Base-by-base conservation (phyloP, 1,284 basidiomycete genomes). In the Fomes fomentarius region DNA sequence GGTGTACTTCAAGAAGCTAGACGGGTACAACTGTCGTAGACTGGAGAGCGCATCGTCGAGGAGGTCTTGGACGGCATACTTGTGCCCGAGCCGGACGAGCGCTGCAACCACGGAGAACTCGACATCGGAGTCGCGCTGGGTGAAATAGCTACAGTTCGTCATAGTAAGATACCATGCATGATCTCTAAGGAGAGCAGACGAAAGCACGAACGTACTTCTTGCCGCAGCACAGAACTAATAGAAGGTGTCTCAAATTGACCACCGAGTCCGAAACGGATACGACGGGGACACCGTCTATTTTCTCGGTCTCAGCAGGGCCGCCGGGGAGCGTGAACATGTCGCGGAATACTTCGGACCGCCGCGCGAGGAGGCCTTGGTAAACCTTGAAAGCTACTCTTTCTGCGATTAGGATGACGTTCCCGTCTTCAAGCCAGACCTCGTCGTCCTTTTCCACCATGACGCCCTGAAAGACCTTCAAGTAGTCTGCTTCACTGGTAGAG, bases 351-450 rank as follows among this genome's bases (percentile, higher is more conserved):
- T 84, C 84, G 0, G 85, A 88, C 54, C 84, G 84, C 2, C 84
- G 76, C 47, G 76, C 75, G n/a, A 88, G 75, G 55, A 85, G 79
- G 0, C 86, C 83, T 2, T 77, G 76, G 63, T 88, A 84, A 1
- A 88, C 81, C 54, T 82, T 86, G 74, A 88, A 88, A 0, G 76
- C 78, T 14, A 76, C 75, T 15, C 69, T 68, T 0, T 75, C 77
- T 1, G 83, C 74, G 42, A 83, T 65, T 50, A 88, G 75, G 43
- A 87, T 71, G 30, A 87, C 71, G 60, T 85, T 88, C 5, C 85
- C 85, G 58, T 88, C 85, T 0, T 69, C 60, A 63, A 88, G 86
- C 83, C 83, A 87, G 59, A 86, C 77, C 47, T 85, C 82, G 26
- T 21, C 17, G 46, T 47, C 39, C 8, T 30, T 19, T 17, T 19